These are phyloP conservation scores for Musa itinerans DNA, from an alignment of 176 grass and related monocot genomes.

Conservation along the genomic window DNA sequence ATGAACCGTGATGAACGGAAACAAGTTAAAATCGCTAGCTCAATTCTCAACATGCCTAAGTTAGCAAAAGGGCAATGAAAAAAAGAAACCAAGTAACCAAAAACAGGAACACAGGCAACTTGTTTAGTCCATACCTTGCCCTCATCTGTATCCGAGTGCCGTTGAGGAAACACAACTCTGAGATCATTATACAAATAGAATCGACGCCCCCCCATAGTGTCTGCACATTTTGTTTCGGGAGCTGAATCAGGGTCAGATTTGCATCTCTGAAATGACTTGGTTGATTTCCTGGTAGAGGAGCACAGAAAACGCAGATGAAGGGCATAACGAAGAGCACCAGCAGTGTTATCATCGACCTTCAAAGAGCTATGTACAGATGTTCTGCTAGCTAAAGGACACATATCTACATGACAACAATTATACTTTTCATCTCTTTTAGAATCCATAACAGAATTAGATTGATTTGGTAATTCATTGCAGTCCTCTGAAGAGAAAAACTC, in stretches of 20 bases:
- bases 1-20: no score
- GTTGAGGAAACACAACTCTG: slow-evolving; percentile 90
- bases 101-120: no score
- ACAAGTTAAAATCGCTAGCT: no score
- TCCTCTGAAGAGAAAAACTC: slow-evolving; percentile 28
- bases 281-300: slow-evolving; percentile 44
- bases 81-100: no score
- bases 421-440: slow-evolving; percentile 14
- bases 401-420: slow-evolving; percentile 32
- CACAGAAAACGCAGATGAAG: slow-evolving; percentile 88
- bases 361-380: slow-evolving; percentile 35
- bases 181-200: slow-evolving; percentile 96
- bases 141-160: slow-evolving; percentile 87
- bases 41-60: no score
- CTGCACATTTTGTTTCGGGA: not conserved
- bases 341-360: slow-evolving; percentile 52
- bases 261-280: slow-evolving; percentile 49
- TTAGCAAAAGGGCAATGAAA: no score
- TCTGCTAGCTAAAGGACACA: slow-evolving; percentile 16
- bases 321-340: slow-evolving; percentile 77
- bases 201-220: slow-evolving; percentile 37
- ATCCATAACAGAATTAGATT: slow-evolving; percentile 28
- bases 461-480: slow-evolving; percentile 20
- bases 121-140: slow-evolving; percentile 48
- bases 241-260: slow-evolving; percentile 50